Evolutionary conservation across 495 filamentous ascomycete genomes (phyloP).

Genomic region (Bacidia gigantensis): DNA sequence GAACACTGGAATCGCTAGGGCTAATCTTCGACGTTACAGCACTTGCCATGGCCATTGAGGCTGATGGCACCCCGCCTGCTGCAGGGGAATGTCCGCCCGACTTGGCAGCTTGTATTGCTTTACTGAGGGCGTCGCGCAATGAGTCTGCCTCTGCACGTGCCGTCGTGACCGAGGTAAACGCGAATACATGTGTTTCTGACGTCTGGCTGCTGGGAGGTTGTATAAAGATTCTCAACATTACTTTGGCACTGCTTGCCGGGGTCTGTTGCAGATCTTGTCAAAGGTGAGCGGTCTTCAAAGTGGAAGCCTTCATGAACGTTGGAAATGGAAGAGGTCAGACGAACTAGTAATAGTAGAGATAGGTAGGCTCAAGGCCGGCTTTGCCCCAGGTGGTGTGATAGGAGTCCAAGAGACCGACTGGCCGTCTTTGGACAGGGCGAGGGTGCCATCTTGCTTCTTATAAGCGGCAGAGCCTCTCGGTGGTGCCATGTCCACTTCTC

Average conservation of each 20-base stretch:
- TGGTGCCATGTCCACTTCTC: constrained; percentile 34
- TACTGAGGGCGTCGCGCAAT: constrained; percentile 69
- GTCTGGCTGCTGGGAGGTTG: constrained; percentile 42
- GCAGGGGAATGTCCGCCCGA: constrained; percentile 31
- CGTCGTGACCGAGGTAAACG: constrained; percentile 62
- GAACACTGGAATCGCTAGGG: constrained; percentile 33
- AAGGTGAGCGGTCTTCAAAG: constrained; percentile 1
- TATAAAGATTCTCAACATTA: constrained; percentile 78
- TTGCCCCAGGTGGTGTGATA: constrained; percentile 35
- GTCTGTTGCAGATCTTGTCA: constrained; percentile 76
- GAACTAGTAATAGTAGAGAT: constrained; percentile 66
- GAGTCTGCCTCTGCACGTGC: constrained; percentile 72
- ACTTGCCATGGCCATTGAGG: constrained; percentile 47
- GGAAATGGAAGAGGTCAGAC: constrained; percentile 20
- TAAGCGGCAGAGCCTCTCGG: constrained; percentile 61
- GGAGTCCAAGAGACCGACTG: constrained; percentile 71
- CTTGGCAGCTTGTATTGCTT: constrained; percentile 57
- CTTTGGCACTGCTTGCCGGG: constrained; percentile 64
- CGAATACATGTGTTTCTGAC: constrained; percentile 63
- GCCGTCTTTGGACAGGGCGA: constrained; percentile 56
- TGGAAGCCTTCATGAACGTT: too few species aligned
- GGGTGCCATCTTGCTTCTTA: constrained; percentile 91
- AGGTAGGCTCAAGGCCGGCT: constrained; percentile 50
- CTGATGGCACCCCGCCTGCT: constrained; percentile 27
- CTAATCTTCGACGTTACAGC: constrained; percentile 29